Evolutionary conservation across 352 stramenopile species (phyloP).

Genomic region (Globisporangium uncinulatum): DNA sequence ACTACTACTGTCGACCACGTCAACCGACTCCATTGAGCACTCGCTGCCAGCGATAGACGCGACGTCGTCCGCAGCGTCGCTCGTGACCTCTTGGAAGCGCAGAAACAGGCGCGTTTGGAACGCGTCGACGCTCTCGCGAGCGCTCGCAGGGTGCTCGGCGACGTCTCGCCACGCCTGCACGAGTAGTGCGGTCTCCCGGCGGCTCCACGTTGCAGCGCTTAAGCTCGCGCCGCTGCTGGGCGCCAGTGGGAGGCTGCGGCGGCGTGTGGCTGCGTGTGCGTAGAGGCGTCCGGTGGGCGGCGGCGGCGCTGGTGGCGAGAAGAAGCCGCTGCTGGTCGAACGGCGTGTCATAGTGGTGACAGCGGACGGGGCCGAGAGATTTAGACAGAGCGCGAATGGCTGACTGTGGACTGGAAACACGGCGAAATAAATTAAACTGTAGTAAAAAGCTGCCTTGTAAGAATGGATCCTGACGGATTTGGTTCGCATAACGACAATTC

Average conservation of each 20-base stretch:
- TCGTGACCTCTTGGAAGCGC: conserved; percentile 9
- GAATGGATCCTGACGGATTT: too few species aligned
- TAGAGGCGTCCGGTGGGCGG: background rate
- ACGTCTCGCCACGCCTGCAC: conserved; percentile 12
- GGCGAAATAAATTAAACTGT: too few species aligned
- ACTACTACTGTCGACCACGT: background rate
- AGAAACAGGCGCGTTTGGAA: conserved; percentile 14
- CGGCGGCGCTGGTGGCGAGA: background rate
- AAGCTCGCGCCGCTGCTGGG: background rate
- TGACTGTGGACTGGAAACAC: too few species aligned
- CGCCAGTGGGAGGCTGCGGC: conserved; percentile 3
- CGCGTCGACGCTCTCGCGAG: conserved; percentile 10
- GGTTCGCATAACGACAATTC: too few species aligned
- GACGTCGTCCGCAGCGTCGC: background rate
- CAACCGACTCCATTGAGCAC: conserved; percentile 9
- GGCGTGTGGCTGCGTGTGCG: background rate
- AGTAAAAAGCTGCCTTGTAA: too few species aligned
- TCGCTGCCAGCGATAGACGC: conserved; percentile 8
- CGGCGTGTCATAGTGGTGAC: background rate
- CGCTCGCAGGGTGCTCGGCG: conserved; percentile 4
- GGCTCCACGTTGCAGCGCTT: conserved; percentile 9
- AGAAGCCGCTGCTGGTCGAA: conserved; percentile 1
- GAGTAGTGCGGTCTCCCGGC: conserved; percentile 5
- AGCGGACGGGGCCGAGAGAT: too few species aligned
- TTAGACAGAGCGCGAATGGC: too few species aligned